A percentile compares a stretch with the other conserved stretches of the same genome.
Conservation (phyloP, 2,329 filamentous ascomycete genomes). For the Camptophora hylomeconis region DNA sequence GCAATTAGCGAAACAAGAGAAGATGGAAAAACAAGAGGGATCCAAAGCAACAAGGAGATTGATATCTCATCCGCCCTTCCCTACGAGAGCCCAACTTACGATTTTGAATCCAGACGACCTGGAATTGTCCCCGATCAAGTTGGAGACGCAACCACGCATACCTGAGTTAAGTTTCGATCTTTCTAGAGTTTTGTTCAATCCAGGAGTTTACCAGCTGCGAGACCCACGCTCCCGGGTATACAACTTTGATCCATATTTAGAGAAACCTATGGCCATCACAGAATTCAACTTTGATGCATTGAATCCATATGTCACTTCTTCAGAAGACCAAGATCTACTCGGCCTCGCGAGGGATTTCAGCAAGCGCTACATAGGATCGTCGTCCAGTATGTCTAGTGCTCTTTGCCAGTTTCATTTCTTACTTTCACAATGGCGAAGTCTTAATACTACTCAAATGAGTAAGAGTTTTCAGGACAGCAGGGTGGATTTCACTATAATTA, state of each 20-base stretch:
- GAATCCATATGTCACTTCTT: constrained; percentile 82
- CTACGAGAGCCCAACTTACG: no score
- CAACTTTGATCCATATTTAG: constrained; percentile 93
- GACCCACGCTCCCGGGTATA: constrained; percentile 77
- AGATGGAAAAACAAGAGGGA: no score
- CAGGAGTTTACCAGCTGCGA: constrained; percentile 81
- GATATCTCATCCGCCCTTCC: no score
- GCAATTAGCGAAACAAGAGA: no score
- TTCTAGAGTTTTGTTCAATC: constrained; percentile 88
- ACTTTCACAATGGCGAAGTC: constrained; percentile 65
- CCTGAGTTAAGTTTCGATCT: constrained; percentile 38
- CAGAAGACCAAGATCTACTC: constrained; percentile 62
- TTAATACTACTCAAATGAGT: constrained; percentile 57
- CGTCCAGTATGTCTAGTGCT: constrained; percentile 86
- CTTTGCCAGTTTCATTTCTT: constrained; percentile 88
- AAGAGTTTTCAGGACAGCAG: constrained; percentile 49
- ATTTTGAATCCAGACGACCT: no score
- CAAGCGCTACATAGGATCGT: constrained; percentile 84
- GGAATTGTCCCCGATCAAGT: no score
- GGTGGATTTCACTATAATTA: constrained; percentile 58
- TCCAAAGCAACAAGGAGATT: no score
- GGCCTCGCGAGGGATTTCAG: constrained; percentile 51
- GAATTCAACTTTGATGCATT: constrained; percentile 88
- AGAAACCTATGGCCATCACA: constrained; percentile 79
- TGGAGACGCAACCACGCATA: no score